Evolutionary conservation across 257 asterid genomes (phyloP).

Genomic region (Anisodus acutangulus): DNA sequence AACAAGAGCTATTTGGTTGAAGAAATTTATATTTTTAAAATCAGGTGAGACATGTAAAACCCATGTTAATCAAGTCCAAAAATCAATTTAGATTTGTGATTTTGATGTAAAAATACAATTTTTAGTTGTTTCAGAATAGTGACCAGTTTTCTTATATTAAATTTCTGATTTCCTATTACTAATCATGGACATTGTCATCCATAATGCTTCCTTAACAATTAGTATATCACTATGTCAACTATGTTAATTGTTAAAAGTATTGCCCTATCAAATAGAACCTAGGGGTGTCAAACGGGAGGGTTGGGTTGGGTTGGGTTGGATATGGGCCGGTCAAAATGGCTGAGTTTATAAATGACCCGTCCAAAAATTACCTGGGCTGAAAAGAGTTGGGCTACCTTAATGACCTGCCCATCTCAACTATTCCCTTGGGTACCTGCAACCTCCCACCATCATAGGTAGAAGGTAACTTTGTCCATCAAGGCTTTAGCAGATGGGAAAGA

Average conservation of each 20-base stretch:
- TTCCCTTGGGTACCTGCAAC: not conserved
- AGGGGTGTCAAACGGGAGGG: too few relatives aligned
- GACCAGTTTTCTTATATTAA: not conserved
- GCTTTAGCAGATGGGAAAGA: not conserved
- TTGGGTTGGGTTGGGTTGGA: too few relatives aligned
- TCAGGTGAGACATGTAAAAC: not conserved
- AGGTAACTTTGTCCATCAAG: not conserved
- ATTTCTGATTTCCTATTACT: not conserved
- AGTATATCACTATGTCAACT: not conserved
- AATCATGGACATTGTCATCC: not conserved
- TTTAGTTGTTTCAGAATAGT: not conserved
- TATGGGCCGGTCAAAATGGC: too few relatives aligned
- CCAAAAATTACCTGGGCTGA: too few relatives aligned
- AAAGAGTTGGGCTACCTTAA: too few relatives aligned
- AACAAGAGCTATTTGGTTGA: not conserved
- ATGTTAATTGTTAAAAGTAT: not conserved
- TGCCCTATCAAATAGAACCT: not conserved
- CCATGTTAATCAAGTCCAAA: not conserved
- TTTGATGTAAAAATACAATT: not conserved
- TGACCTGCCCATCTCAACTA: not conserved
- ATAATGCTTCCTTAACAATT: not conserved
- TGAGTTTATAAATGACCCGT: too few relatives aligned
- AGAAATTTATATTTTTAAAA: not conserved
- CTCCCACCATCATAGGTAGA: not conserved
- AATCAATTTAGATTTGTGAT: not conserved